Base-by-base conservation (phyloP, 140 eudicot species). In the Cichorium intybus region DNA sequence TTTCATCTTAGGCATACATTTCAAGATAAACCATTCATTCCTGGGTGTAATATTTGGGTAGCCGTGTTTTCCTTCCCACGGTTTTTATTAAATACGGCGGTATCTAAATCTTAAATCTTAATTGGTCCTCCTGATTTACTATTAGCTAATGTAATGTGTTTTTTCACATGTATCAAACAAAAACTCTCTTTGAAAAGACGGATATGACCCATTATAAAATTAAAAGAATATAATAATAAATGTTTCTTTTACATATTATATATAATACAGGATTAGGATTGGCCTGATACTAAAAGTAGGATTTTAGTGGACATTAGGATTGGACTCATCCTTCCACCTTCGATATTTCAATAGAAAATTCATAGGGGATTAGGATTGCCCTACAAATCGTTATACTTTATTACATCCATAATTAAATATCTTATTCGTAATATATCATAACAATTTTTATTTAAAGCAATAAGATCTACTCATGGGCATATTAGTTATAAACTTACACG, bases 251-350 rank as follows among this genome's bases (percentile, higher is more conserved):
- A n/a, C n/a, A 61, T 37, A 53, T 4, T 41, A 48, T 12, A 50
- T 23, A 22, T 60, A 60, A 16, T 47, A 46, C 39, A 70, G 20
- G 76, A 61, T 61, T 71, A 61, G 55, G 56, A 71, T 71, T 50
- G 62, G 69, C 69, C 59, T 49, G 49, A n/a, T 26, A 16, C 47
- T 49, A 50, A 71, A 70, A 60, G 69, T 37, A 33, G 39, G 56
- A 60, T 35, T 39, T 71, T 31, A 67, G 70, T 71, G 76, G 76
- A 61, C 76, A 61, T 61, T 71, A 61, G 76, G 76, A 37, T 71
- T 51, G 61, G 56, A 37, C 56, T 21, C 60, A 60, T 51, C 70
- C 56, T 49, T 61, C 70, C 70, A 51, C 70, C 37, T 34, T 60
- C 54, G 31, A 23, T 43, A 21, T 60, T 24, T 49, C 45, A 49